phyloP scores from a whole-genome alignment of 73 alveolate species.

The Paraurostyla sp. region DNA sequence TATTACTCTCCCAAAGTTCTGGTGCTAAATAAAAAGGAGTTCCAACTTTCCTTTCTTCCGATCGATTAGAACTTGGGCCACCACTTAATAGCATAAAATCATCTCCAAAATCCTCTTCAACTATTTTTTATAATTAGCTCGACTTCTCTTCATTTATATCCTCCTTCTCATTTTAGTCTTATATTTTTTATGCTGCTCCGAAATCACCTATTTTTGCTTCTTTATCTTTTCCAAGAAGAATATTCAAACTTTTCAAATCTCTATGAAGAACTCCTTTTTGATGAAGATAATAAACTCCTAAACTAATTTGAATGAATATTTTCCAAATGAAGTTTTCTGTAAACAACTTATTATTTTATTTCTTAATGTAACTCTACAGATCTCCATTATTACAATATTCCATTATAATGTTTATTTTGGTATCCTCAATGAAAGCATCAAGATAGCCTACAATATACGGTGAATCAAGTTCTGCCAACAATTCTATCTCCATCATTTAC shows the following conservation, averaged over 20 bases:
- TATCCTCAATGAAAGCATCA: slow-evolving; percentile 67
- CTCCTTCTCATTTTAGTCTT: not conserved
- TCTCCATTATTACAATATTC: slow-evolving; percentile 71
- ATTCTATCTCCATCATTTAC: slow-evolving; percentile 50
- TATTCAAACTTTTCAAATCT: slow-evolving; percentile 94
- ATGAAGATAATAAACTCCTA: slow-evolving; percentile 75
- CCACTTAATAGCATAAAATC: slow-evolving; percentile 1
- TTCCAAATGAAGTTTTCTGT: slow-evolving; percentile 59
- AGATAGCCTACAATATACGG: slow-evolving; percentile 66
- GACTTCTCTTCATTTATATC: not conserved
- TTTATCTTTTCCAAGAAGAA: slow-evolving; percentile 86
- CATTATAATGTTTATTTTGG: slow-evolving; percentile 57
- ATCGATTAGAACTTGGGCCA: not conserved
- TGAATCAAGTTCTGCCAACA: slow-evolving; percentile 58
- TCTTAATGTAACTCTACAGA: slow-evolving; percentile 33
- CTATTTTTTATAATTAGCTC: not conserved
- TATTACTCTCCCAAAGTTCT: slow-evolving; percentile 69
- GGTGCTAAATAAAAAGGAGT: slow-evolving; percentile 94
- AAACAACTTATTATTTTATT: slow-evolving; percentile 28
- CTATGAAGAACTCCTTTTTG: slow-evolving; percentile 92
- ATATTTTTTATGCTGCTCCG: slow-evolving; percentile 76
- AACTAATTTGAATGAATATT: slow-evolving; percentile 38
- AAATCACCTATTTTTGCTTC: slow-evolving; percentile 97
- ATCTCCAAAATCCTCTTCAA: slow-evolving; percentile 23
- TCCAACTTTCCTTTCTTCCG: slow-evolving; percentile 73